Percentiles rank a stretch among this genome's conserved stretches.
Evolutionary conservation across 805 yeast species (phyloP).

Genomic region (Saccharomycopsis synnaedendra): DNA sequence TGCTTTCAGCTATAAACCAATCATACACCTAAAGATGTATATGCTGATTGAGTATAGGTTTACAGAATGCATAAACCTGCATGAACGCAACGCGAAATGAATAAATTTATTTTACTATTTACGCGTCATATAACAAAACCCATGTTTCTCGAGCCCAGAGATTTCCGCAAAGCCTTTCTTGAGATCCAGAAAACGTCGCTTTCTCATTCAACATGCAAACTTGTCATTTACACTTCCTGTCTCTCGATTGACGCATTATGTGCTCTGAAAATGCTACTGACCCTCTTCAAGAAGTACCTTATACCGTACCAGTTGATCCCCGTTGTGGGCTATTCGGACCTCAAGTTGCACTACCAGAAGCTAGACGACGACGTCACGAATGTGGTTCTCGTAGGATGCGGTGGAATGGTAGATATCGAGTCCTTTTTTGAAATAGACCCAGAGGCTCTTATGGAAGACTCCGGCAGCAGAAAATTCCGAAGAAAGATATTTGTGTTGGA

Average conservation of each 20-base stretch:
- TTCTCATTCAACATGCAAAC: constrained; percentile 86
- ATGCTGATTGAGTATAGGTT: no score
- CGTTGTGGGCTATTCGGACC: constrained; percentile 80
- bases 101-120: neutral
- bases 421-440: constrained; percentile 55
- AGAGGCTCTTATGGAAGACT: constrained; percentile 33
- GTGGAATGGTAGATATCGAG: constrained; percentile 83
- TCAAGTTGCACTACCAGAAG: constrained; percentile 47
- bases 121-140: neutral
- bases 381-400: constrained; percentile 81
- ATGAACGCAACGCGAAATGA: no score
- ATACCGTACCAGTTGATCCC: constrained; percentile 86
- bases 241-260: constrained; percentile 86
- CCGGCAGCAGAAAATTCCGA: constrained; percentile 24
- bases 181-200: constrained; percentile 60
- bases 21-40: no score
- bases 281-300: constrained; percentile 64
- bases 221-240: constrained; percentile 83
- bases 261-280: constrained; percentile 67
- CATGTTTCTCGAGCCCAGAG: constrained; percentile 69
- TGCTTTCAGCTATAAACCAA: no score
- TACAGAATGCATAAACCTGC: no score
- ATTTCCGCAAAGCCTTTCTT: constrained; percentile 56
- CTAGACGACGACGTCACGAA: constrained; percentile 69
- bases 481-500: constrained; percentile 75